A percentile compares a stretch with the other conserved stretches of the same genome.
Evolutionary conservation across 495 filamentous ascomycete genomes (phyloP).

Genomic region (Aspergillus diversus): DNA sequence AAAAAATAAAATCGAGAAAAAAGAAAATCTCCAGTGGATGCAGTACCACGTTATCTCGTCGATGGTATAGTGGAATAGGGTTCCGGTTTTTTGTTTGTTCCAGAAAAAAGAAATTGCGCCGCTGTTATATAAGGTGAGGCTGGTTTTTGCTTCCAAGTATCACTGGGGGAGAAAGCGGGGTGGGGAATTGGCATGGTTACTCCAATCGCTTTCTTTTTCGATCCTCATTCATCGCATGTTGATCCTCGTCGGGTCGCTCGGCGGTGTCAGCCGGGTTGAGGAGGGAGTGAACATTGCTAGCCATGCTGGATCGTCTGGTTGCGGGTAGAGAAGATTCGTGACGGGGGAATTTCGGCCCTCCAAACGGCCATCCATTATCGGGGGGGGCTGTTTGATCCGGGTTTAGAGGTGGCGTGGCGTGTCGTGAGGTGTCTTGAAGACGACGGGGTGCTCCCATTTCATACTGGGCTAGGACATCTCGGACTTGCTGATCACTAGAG

Average conservation of each 20-base stretch:
- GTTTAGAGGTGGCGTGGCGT: slow-evolving; percentile 69
- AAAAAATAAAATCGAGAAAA: slow-evolving; percentile 19
- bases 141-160: neutral
- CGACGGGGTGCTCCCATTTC: slow-evolving; percentile 68
- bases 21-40: slow-evolving; percentile 24
- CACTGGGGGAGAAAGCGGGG: neutral
- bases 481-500: slow-evolving; percentile 76
- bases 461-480: slow-evolving; percentile 81
- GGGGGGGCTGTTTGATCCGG: slow-evolving; percentile 52
- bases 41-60: slow-evolving; percentile 3
- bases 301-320: slow-evolving; percentile 73
- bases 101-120: neutral
- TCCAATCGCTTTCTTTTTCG: slow-evolving; percentile 80
- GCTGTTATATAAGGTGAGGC: neutral
- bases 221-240: slow-evolving; percentile 60
- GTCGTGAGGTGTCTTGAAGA: slow-evolving; percentile 62
- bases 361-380: slow-evolving; percentile 64
- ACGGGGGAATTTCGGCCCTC: slow-evolving; percentile 46
- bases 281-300: slow-evolving; percentile 74
- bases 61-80: neutral
- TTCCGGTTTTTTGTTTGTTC: slow-evolving; percentile 18
- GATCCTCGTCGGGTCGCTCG: slow-evolving; percentile 73
- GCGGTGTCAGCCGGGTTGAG: slow-evolving; percentile 86
- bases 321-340: slow-evolving; percentile 59
- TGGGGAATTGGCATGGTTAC: slow-evolving; percentile 31